Evolutionary conservation across 441 rosid species (phyloP), one percentile per base, ranked within the genome.

Genomic region (Populus hybrid): DNA sequence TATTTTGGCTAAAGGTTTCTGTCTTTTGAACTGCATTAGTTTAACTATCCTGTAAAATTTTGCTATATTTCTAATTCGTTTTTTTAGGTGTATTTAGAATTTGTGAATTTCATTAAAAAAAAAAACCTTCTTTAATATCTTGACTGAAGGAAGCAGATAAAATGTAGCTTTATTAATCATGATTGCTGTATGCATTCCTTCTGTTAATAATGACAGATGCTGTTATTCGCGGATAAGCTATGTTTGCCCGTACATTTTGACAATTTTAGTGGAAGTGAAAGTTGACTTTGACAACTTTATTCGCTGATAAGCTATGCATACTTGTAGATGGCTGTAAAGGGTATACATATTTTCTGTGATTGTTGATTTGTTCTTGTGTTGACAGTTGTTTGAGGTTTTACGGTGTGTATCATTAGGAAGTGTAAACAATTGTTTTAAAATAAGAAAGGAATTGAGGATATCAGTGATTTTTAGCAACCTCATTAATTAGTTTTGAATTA

Each of bases 301-400:
- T 34, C 36, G 36, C 36, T 1, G 36, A 34, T 34, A 34, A 34
- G 36, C 36, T 34, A 21, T 61, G 28, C 66, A 21, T 61, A 4
- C 66, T 61, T 61, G 26, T 23, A 61, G 14, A 23, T 61, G 10
- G 66, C 66, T 61, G 28, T 61, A 21, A 61, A 59, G 11, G 66
- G 26, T 61, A 53, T 4, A 61, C 12, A 0, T 61, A 61, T 61
- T 38, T 53, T 30, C 28, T 0, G 21, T 30, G 40, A 16, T 75
- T 50, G 26, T 26, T 61, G 10, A n/a, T 18, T 30, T 32, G 2
- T 21, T 24, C 5, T 42, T 32, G 1, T 32, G 8, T 16, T n/a
- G n/a, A 14, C 20, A n/a, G 10, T 73, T 74, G 18, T 57, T 71
- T 71, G 63, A 26, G 36, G 16, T 69, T 70, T n/a, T 76, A 34